Evolutionary conservation across 2,329 filamentous ascomycete genomes (phyloP), one percentile per base, ranked within the genome.

Genomic region (Penicillium sp.): DNA sequence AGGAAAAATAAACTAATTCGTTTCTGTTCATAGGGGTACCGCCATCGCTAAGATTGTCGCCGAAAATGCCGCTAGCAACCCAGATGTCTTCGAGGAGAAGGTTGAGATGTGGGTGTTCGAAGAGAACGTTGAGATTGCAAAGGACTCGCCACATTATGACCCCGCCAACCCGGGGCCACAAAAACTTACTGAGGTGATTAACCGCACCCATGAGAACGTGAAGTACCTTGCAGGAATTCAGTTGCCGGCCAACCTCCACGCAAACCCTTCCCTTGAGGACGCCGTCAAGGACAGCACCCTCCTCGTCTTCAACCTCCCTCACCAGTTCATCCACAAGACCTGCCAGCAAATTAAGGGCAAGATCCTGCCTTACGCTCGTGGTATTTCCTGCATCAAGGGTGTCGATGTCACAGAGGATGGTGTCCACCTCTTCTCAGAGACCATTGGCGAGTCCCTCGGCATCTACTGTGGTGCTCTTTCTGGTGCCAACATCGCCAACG

Each of bases 51-150:
- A 99, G 80, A 96, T 99, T 61, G 85, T 97, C 52, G 93, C 93
- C 67, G 93, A 99, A 77, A 99, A 96, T 79, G 90, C 92, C 37
- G 86, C 84, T 61, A 87, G 84, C 63, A 83, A 96, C 77, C 83
- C 87, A 10, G 84, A 92, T 29, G 72, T 97, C 45, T 99, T 98
- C 73, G 91, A 98, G 71, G 81, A 88, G 73, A 82, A 92, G 61
- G 92, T 99, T 52, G 91, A 96, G 78, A 98, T 99, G 95, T 99
- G 95, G 95, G 96, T 99, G 70, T 97, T 87, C 73, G 95, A 99
- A 78, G 95, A 99, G 77, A 85, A 96, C 25, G 88, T 96, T 62
- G 84, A 85, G 54, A 81, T 96, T 43, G 78, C 90, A 13, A 83
- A 88, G 68, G 82, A 84, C 62, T 93, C 90, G 49, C 86, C 85